These are phyloP conservation scores for Persicaria maculosa DNA, from an alignment of 148 eudicot genomes.

Conservation along the genomic window DNA sequence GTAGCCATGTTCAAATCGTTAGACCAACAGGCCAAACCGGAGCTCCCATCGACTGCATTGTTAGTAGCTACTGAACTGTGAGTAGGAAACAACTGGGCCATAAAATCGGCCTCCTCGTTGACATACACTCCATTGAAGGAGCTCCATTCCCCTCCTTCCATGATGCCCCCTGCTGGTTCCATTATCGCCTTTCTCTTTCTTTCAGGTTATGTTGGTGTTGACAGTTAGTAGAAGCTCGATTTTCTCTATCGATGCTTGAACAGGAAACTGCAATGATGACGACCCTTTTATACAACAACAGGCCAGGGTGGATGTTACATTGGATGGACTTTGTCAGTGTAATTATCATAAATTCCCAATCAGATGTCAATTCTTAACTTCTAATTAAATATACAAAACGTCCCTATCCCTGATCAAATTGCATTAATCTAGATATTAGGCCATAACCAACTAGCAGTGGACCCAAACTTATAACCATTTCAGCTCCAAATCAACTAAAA, in stretches of 20 bases:
- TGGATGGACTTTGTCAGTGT: slow-evolving; percentile 23
- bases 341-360: not conserved
- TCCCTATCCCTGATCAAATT: slow-evolving; percentile 16
- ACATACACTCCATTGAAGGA: slow-evolving; percentile 35
- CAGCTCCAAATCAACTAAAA: slow-evolving; percentile 6
- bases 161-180: slow-evolving; percentile 14
- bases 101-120: slow-evolving; percentile 54
- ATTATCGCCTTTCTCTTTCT: not conserved
- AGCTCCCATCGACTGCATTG: slow-evolving; percentile 20
- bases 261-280: not conserved
- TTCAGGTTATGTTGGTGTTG: not conserved
- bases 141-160: slow-evolving; percentile 55
- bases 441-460: slow-evolving; percentile 5
- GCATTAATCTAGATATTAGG: not conserved
- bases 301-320: slow-evolving; percentile 13
- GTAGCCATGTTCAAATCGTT: not conserved
- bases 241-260: slow-evolving; percentile 19
- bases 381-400: slow-evolving; percentile 19
- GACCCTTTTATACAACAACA: slow-evolving; percentile 15
- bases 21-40: slow-evolving; percentile 23
- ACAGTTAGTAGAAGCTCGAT: slow-evolving; percentile 24
- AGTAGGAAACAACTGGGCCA: slow-evolving; percentile 51
- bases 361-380: slow-evolving; percentile 7
- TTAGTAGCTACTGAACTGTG: slow-evolving; percentile 17
- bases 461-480: not conserved